Evolutionary conservation across 2,329 filamentous ascomycete species (phyloP).

Genomic region (Pseudogymnoascus sp.): DNA sequence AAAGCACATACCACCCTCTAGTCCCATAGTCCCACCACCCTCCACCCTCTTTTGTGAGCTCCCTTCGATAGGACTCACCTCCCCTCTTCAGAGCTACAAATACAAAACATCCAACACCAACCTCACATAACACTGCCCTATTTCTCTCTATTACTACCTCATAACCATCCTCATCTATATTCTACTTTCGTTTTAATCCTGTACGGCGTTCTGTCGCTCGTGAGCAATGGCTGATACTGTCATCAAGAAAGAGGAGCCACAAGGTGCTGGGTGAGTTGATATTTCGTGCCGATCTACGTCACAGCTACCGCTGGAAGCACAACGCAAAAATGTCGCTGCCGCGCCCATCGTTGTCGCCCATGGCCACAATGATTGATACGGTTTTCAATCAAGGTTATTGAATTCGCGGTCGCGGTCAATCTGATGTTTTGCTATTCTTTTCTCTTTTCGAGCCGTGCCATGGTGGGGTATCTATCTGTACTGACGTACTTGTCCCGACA

Average conservation of each 20-base stretch:
- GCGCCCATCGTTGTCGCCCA: not conserved
- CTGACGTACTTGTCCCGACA: constrained; percentile 32
- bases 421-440: not conserved
- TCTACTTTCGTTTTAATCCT: constrained; percentile 15
- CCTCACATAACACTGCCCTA: not conserved
- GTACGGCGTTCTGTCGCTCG: constrained; percentile 8
- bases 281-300: constrained; percentile 22
- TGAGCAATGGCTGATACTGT: constrained; percentile 42
- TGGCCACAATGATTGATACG: not conserved
- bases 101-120: not conserved
- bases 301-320: constrained; percentile 13
- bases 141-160: constrained; percentile 9
- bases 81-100: constrained; percentile 13
- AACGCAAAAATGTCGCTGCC: not conserved
- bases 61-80: constrained; percentile 8
- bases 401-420: not conserved
- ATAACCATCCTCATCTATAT: constrained; percentile 12
- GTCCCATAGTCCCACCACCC: not conserved
- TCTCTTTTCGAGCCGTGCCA: not conserved
- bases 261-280: constrained; percentile 44
- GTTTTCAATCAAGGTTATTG: not conserved
- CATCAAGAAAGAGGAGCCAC: constrained; percentile 41
- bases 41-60: not conserved
- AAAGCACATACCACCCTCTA: not conserved
- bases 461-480: not conserved